Percentiles rank a stretch among this genome's conserved stretches.
phyloP scores from a whole-genome alignment of 2,329 filamentous ascomycete species.

The Teratosphaeria epicoccoides region DNA sequence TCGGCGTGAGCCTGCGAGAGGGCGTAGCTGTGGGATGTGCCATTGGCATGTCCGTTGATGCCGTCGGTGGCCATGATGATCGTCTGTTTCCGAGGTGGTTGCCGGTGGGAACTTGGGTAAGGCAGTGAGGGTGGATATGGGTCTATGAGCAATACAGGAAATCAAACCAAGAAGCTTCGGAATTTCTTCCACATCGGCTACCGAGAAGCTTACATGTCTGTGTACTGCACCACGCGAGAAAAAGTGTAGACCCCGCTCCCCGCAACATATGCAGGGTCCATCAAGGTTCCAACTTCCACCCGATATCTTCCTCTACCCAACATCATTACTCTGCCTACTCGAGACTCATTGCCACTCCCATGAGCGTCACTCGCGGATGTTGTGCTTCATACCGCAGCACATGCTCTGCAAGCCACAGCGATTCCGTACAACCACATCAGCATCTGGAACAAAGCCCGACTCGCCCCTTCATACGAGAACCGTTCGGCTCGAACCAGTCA shows the following conservation, averaged over 20 bases:
- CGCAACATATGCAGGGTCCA: background rate
- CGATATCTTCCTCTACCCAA: background rate
- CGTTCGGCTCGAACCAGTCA: background rate
- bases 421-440: background rate
- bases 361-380: background rate
- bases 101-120: too few relatives aligned
- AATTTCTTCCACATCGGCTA: background rate
- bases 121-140: background rate
- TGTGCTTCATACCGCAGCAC: background rate
- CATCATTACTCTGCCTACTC: background rate
- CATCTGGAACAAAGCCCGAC: background rate
- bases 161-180: background rate
- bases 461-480: background rate
- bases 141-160: background rate
- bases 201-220: background rate
- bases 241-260: background rate
- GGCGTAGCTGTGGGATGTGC: conserved; percentile 42
- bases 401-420: background rate
- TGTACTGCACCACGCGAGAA: background rate
- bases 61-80: conserved; percentile 4
- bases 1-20: conserved; percentile 56
- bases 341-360: too few relatives aligned
- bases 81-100: too few relatives aligned
- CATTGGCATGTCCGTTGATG: conserved; percentile 10
- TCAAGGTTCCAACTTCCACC: background rate